A percentile compares a stretch with the other conserved stretches of the same genome.
These are phyloP conservation scores for Trypanosoma boissoni DNA, from an alignment of 208 protist genomes.

Conservation along the genomic window DNA sequence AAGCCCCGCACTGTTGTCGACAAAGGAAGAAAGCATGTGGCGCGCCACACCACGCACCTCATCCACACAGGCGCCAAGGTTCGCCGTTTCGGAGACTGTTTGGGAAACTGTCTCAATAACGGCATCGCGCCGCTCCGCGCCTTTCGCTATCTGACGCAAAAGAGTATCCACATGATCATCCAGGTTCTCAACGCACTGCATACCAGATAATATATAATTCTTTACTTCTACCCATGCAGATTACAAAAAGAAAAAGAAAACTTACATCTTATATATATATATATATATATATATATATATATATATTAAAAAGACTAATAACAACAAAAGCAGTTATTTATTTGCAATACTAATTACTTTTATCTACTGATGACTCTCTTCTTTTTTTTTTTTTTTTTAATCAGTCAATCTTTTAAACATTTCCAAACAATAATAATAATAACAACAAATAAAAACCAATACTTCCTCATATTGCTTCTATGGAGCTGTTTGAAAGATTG, in stretches of 20 bases:
- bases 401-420: no score
- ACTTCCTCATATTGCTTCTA: no score
- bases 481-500: no score
- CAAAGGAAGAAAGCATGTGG: conserved; percentile 43
- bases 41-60: conserved; percentile 44
- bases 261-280: no score
- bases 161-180: conserved; percentile 55
- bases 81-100: conserved; percentile 27
- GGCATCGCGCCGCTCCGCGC: conserved; percentile 42
- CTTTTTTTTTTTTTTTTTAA: conserved; percentile 2
- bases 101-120: conserved; percentile 36
- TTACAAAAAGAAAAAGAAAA: not conserved
- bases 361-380: not conserved
- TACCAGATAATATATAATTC: no score
- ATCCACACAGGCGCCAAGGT: conserved; percentile 26
- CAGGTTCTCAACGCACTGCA: conserved; percentile 39
- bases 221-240: no score
- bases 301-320: no score
- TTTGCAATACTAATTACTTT: no score
- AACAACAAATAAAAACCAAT: no score
- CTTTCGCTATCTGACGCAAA: conserved; percentile 46
- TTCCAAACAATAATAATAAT: no score
- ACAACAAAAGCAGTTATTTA: no score
- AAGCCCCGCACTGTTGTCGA: conserved; percentile 37
- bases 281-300: no score